These are phyloP conservation scores for Papiliotrema nemorosa DNA, from an alignment of 1,284 basidiomycete species.

Conservation along the genomic window DNA sequence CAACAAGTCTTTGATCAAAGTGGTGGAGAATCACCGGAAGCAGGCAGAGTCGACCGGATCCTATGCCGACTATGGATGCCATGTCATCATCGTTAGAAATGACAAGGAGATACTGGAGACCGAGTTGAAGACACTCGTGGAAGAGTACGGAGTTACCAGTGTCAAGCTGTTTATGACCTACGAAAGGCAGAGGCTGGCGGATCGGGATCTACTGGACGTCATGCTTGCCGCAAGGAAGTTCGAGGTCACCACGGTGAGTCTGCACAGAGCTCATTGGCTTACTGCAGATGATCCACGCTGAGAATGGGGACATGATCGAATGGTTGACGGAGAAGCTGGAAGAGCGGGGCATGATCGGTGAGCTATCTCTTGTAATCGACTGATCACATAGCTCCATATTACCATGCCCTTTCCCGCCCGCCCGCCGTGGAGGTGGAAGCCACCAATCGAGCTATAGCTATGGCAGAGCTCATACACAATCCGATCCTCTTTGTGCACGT, in stretches of 20 bases:
- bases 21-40: slow-evolving; percentile 10
- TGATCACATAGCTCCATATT: slow-evolving; percentile 6
- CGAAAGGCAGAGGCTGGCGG: slow-evolving; percentile 7
- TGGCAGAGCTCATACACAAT: slow-evolving; percentile 27
- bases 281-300: slow-evolving; percentile 18
- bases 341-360: slow-evolving; percentile 5
- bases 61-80: slow-evolving; percentile 16
- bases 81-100: slow-evolving; percentile 14
- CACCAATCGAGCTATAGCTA: slow-evolving; percentile 28
- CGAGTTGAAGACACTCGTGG: slow-evolving; percentile 14
- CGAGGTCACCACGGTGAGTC: slow-evolving; percentile 14
- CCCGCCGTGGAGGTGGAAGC: slow-evolving; percentile 32
- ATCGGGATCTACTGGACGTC: slow-evolving; percentile 17
- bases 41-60: slow-evolving; percentile 9
- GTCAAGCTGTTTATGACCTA: slow-evolving; percentile 22
- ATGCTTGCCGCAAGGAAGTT: slow-evolving; percentile 13
- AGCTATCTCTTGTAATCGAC: background rate
- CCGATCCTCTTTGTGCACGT: slow-evolving; percentile 36
- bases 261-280: background rate
- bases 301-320: slow-evolving; percentile 19
- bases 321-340: slow-evolving; percentile 17
- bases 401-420: slow-evolving; percentile 25
- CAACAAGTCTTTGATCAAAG: slow-evolving; percentile 10
- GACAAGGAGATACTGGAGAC: slow-evolving; percentile 9
- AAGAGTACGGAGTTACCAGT: slow-evolving; percentile 2